phyloP scores from a whole-genome alignment of 192 early-diverging fungal species.

The Phlyctochytrium planicorne region DNA sequence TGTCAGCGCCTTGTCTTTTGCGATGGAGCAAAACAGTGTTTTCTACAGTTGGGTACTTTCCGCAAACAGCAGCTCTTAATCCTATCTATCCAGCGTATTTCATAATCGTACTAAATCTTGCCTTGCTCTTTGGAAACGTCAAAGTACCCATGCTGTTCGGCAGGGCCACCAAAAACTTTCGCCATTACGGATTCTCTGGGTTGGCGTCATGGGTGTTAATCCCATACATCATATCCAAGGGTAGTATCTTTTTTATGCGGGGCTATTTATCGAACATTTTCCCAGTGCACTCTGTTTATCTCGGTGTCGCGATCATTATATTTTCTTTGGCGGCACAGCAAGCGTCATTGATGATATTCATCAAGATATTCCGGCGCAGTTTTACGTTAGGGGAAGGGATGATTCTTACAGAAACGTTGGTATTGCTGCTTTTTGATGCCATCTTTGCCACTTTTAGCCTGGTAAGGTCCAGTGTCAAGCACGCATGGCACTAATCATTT shows the following conservation, averaged over 20 bases:
- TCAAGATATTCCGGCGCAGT: constrained; percentile 42
- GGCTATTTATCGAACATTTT: too few species aligned
- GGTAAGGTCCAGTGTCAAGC: constrained; percentile 31
- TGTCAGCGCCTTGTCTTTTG: background rate
- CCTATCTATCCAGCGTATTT: background rate
- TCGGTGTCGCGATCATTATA: background rate
- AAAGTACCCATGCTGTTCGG: background rate
- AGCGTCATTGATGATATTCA: background rate
- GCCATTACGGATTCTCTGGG: background rate
- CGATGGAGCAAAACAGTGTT: background rate
- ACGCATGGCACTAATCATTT: too few species aligned
- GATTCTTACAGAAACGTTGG: constrained; percentile 56
- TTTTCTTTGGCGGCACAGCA: background rate
- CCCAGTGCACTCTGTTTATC: background rate
- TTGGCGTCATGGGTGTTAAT: background rate
- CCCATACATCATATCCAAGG: background rate
- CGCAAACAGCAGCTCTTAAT: too few species aligned
- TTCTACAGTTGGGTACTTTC: background rate
- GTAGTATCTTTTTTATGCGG: too few species aligned
- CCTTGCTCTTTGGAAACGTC: background rate
- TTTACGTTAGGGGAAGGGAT: constrained; percentile 72
- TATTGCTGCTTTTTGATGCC: constrained; percentile 51
- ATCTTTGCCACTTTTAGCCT: constrained; percentile 36
- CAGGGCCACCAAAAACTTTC: background rate
- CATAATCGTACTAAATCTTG: background rate